Conservation (phyloP, 2,329 filamentous ascomycete genomes). For the Fusarium armeniacum region DNA sequence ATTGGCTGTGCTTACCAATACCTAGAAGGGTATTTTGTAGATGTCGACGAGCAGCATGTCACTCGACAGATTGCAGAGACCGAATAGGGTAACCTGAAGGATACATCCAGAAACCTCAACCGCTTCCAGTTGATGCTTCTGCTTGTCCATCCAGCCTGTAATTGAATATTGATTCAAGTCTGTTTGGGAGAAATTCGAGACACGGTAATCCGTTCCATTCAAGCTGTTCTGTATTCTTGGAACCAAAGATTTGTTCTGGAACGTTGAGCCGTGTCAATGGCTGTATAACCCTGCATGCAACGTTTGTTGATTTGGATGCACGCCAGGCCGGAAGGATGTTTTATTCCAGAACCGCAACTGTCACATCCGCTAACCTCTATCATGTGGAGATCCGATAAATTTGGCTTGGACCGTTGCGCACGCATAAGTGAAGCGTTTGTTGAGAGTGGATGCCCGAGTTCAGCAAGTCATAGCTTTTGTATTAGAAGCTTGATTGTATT, state of each 20-base stretch:
- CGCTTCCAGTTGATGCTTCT: neutral
- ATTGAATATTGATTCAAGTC: neutral
- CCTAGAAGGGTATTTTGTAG: neutral
- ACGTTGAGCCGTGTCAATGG: neutral
- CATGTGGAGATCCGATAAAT: neutral
- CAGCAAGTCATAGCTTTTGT: neutral
- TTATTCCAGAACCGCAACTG: neutral
- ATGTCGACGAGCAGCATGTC: neutral
- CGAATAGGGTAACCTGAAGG: neutral
- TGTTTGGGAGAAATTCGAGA: neutral
- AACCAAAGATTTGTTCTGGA: neutral
- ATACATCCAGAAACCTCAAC: neutral
- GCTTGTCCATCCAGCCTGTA: neutral
- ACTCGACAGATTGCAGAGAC: neutral
- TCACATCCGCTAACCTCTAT: neutral
- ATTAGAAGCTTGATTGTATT: neutral
- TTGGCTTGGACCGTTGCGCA: neutral
- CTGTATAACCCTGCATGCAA: neutral
- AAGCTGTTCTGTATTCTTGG: neutral
- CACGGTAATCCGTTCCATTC: neutral
- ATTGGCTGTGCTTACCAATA: neutral
- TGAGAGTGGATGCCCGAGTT: neutral
- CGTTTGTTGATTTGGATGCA: too few relatives aligned
- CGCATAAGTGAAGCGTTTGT: neutral
- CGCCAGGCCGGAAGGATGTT: neutral